Conservation (phyloP, 2,329 filamentous ascomycete genomes). For the Botrytis sinoallii region DNA sequence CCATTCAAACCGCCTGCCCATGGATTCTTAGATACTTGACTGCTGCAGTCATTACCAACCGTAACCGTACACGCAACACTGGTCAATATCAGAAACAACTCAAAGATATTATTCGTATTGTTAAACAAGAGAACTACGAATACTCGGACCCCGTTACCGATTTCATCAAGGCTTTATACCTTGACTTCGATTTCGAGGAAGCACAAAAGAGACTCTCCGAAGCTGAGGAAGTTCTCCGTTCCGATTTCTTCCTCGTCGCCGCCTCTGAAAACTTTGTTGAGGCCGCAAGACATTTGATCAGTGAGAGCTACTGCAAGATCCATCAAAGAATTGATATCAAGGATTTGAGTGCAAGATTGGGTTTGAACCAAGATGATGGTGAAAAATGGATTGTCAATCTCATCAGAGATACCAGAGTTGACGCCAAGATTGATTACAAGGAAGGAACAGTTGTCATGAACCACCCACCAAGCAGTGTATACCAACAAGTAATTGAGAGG, state of each 20-base stretch:
- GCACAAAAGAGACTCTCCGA: conserved; percentile 82
- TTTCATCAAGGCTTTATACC: conserved; percentile 93
- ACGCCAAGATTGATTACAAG: conserved; percentile 99
- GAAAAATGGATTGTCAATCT: conserved; percentile 99
- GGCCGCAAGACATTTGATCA: conserved; percentile 91
- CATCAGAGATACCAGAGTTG: conserved; percentile 93
- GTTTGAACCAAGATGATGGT: conserved; percentile 87
- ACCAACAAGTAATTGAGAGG: conserved; percentile 98
- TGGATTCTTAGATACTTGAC: conserved; percentile 95
- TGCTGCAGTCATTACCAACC: conserved; percentile 92
- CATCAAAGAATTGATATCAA: conserved; percentile 98
- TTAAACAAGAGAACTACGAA: conserved; percentile 96
- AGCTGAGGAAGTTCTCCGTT: conserved; percentile 86
- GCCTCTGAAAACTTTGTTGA: conserved; percentile 89
- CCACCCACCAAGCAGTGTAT: conserved; percentile 96
- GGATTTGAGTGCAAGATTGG: conserved; percentile 88
- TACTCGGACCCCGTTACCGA: conserved; percentile 94
- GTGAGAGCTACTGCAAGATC: conserved; percentile 99
- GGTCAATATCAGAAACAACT: conserved; percentile 94
- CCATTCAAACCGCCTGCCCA: conserved; percentile 94
- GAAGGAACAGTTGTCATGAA: conserved; percentile 99
- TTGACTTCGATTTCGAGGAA: conserved; percentile 96
- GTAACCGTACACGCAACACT: conserved; percentile 74
- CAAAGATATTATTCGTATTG: conserved; percentile 93
- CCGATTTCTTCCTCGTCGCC: conserved; percentile 91